phyloP scores from a whole-genome alignment of 345 rosid genomes.

The Gossypium turneri region DNA sequence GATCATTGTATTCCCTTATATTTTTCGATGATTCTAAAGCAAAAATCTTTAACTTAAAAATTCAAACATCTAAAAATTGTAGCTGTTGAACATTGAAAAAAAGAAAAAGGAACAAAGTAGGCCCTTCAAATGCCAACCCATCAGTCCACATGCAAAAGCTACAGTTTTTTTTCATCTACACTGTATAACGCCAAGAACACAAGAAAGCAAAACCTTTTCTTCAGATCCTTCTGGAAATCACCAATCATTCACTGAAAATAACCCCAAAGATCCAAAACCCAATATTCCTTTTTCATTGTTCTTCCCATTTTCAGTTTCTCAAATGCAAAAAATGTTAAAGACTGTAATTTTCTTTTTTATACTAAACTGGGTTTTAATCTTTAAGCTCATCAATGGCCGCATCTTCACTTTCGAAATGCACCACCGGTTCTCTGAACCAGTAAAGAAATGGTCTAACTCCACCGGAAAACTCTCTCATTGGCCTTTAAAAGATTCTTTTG shows the following conservation, averaged over 20 bases:
- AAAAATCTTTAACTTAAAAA: too few species aligned
- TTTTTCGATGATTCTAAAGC: too few species aligned
- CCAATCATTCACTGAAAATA: neutral
- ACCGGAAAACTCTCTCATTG: constrained; percentile 39
- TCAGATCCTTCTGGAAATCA: neutral
- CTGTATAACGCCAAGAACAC: neutral
- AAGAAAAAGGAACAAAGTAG: neutral
- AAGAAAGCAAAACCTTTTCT: neutral
- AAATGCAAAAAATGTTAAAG: constrained; percentile 17
- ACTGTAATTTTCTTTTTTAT: constrained; percentile 9
- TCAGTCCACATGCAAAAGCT: neutral
- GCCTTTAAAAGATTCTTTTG: constrained; percentile 60
- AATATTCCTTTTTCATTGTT: too few species aligned
- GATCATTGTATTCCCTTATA: too few species aligned
- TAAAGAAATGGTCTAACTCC: constrained; percentile 48
- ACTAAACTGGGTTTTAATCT: constrained; percentile 23
- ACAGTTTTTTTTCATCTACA: neutral
- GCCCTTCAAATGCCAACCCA: neutral
- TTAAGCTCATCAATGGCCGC: constrained; percentile 34
- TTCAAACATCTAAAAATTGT: too few species aligned
- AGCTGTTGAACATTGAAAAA: too few species aligned
- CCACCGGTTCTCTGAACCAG: constrained; percentile 59
- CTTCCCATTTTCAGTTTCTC: too few species aligned
- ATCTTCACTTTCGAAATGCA: constrained; percentile 84
- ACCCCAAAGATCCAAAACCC: too few species aligned